These are phyloP conservation scores for Beauveria asiatica DNA, from an alignment of 2,329 filamentous ascomycete species.

Conservation along the genomic window DNA sequence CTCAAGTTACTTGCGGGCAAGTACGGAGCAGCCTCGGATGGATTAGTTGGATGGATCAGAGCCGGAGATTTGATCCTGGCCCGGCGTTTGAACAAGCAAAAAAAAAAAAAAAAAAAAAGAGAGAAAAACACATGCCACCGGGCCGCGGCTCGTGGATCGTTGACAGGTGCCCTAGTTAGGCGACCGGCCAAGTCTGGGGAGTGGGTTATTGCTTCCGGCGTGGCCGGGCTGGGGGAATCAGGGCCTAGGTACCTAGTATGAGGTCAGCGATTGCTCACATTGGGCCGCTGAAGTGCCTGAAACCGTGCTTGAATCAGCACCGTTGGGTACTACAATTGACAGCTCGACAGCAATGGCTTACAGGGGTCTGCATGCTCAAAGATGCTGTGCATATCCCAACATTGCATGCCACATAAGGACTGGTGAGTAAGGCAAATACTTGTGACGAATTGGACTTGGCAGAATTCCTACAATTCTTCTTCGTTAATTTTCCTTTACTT, in stretches of 20 bases:
- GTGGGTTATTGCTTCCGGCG: neutral
- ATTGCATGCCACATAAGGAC: neutral
- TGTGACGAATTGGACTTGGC: no score
- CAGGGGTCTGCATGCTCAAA: neutral
- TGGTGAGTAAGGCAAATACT: no score
- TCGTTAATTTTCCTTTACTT: no score
- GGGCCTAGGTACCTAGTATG: neutral
- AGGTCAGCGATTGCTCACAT: neutral
- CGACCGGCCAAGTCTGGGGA: no score
- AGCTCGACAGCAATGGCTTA: neutral
- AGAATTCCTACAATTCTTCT: no score
- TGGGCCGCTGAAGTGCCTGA: neutral
- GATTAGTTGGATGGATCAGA: neutral
- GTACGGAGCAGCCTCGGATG: neutral
- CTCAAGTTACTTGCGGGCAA: neutral
- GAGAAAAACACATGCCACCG: slow-evolving; percentile 1
- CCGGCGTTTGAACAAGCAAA: neutral
- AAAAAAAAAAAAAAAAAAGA: neutral
- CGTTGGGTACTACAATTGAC: no score
- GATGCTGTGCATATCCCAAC: neutral
- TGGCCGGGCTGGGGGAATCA: neutral
- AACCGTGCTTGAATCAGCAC: no score
- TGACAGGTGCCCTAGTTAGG: no score
- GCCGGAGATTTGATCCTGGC: neutral
- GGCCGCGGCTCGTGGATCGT: slow-evolving; percentile 4